Evolutionary conservation across 495 filamentous ascomycete species (phyloP).

Genomic region (Neurospora sp.): DNA sequence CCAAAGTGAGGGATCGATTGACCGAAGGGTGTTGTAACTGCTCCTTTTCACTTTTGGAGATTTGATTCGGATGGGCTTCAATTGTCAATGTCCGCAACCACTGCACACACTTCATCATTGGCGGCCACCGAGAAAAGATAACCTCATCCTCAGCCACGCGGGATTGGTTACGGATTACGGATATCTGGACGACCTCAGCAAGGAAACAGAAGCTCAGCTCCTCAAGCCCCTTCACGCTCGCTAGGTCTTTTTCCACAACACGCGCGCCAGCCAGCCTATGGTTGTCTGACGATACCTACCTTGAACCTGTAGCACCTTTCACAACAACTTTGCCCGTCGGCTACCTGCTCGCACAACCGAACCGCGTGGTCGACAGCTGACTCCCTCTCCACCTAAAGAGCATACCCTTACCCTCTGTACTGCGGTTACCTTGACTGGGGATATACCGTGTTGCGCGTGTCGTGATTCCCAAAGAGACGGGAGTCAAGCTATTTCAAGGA

Average conservation of each 20-base stretch:
- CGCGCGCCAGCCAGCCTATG: neutral
- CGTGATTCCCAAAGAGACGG: neutral
- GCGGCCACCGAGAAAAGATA: neutral
- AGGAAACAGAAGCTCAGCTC: neutral
- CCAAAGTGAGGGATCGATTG: neutral
- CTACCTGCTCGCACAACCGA: neutral
- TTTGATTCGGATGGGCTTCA: neutral
- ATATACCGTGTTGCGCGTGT: neutral
- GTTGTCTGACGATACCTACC: neutral
- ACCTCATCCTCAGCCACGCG: neutral
- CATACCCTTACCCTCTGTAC: neutral
- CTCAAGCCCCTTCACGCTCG: neutral
- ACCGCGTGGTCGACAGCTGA: neutral
- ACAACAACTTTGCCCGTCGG: neutral
- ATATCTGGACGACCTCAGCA: neutral
- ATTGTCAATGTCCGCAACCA: neutral
- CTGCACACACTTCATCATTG: neutral
- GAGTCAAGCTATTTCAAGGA: neutral
- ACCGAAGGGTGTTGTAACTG: neutral
- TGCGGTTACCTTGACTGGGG: neutral
- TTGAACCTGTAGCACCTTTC: neutral
- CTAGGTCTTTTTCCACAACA: neutral
- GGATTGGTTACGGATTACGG: neutral
- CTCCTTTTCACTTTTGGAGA: neutral
- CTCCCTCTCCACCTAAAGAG: neutral